phyloP scores from a whole-genome alignment of 2,329 filamentous ascomycete species.

The Lachnellula suecica region DNA sequence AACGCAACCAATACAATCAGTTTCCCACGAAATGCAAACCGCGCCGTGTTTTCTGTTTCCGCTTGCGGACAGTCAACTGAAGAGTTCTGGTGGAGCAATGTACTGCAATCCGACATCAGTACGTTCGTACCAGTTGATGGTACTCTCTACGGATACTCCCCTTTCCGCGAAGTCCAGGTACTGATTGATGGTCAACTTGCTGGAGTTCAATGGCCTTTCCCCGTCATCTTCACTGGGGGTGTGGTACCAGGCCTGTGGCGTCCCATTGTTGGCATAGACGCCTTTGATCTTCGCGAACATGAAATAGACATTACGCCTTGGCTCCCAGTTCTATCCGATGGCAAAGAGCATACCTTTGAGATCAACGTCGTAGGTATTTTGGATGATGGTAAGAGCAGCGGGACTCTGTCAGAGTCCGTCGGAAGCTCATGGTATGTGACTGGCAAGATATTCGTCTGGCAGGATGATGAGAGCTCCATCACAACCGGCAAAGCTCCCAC shows the following conservation, averaged over 20 bases:
- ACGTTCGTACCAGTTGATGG: conserved; percentile 59
- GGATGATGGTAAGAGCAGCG: conserved; percentile 48
- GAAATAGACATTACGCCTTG: conserved; percentile 83
- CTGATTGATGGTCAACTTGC: conserved; percentile 71
- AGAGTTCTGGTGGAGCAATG: conserved; percentile 86
- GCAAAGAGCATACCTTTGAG: conserved; percentile 62
- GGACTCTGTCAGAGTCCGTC: conserved; percentile 52
- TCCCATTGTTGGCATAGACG: conserved; percentile 75
- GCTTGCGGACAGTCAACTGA: conserved; percentile 74
- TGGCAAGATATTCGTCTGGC: conserved; percentile 80
- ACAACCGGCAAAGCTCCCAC: conserved; percentile 48
- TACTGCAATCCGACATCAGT: conserved; percentile 58
- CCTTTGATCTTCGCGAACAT: conserved; percentile 76
- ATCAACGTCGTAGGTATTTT: conserved; percentile 66
- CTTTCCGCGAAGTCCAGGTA: conserved; percentile 77
- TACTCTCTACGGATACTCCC: conserved; percentile 63
- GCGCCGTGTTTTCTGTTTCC: conserved; percentile 73
- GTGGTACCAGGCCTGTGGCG: conserved; percentile 75
- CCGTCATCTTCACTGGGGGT: conserved; percentile 79
- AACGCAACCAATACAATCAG: conserved; percentile 57
- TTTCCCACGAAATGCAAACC: conserved; percentile 66
- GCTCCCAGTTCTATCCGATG: conserved; percentile 68
- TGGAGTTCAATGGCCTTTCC: conserved; percentile 79
- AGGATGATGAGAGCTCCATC: conserved; percentile 49
- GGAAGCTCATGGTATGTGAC: conserved; percentile 73